Percentiles rank a stretch among this genome's conserved stretches.
phyloP scores from a whole-genome alignment of 2,329 filamentous ascomycete species.

The Trichoderma gracile region DNA sequence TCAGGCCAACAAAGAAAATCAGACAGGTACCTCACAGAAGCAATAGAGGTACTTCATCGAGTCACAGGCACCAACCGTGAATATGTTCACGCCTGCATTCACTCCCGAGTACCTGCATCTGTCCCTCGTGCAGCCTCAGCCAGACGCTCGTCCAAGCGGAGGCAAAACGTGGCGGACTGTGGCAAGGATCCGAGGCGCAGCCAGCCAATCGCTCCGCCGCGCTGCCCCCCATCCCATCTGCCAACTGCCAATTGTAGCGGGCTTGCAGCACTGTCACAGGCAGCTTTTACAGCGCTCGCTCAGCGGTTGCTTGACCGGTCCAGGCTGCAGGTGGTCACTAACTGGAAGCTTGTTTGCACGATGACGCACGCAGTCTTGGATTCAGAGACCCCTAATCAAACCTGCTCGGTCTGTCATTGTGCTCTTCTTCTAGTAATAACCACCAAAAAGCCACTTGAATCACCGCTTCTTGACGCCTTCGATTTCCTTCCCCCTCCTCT shows the following conservation, averaged over 20 bases:
- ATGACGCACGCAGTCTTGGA: constrained; percentile 21
- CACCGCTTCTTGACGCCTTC: neutral
- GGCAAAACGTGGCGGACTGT: neutral
- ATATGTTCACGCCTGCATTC: neutral
- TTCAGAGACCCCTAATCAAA: neutral
- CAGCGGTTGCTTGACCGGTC: neutral
- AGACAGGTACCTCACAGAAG: neutral
- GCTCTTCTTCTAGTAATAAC: no score
- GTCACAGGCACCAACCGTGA: neutral
- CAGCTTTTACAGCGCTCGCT: neutral
- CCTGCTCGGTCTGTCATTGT: no score
- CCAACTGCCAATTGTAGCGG: neutral
- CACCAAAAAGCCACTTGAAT: neutral
- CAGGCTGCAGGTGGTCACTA: neutral
- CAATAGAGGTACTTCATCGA: no score
- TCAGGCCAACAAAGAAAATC: neutral
- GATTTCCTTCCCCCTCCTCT: neutral
- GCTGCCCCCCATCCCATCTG: neutral
- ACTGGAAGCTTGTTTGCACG: constrained; percentile 21
- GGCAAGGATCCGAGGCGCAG: neutral
- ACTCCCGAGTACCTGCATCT: neutral
- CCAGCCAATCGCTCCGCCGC: constrained; percentile 15
- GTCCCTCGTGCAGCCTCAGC: neutral
- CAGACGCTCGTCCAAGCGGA: neutral
- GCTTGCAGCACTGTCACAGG: neutral